phyloP scores from a whole-genome alignment of 805 yeast species.

The Blastobotrys muscicola region DNA sequence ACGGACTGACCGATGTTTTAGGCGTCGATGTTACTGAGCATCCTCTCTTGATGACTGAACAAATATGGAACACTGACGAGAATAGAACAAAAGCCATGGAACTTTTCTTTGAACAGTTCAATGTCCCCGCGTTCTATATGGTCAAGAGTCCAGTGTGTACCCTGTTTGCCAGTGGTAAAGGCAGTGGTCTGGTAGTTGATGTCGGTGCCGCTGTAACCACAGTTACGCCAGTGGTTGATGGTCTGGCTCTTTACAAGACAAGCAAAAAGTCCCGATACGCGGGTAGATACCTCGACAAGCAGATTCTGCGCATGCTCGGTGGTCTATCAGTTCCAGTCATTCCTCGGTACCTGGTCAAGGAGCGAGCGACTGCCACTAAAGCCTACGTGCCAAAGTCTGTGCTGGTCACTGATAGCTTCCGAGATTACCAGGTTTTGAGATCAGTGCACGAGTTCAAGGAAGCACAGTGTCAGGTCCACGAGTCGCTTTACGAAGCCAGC shows the following conservation, averaged over 20 bases:
- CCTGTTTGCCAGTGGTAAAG: conserved; percentile 78
- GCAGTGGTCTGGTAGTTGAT: conserved; percentile 53
- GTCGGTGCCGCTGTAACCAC: conserved; percentile 63
- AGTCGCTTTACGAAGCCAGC: conserved; percentile 28
- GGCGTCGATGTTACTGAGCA: conserved; percentile 50
- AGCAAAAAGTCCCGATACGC: conserved; percentile 58
- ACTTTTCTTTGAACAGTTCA: conserved; percentile 54
- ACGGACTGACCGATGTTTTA: conserved; percentile 44
- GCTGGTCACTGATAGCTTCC: conserved; percentile 35
- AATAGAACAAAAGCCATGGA: conserved; percentile 67
- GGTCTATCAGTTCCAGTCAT: conserved; percentile 27
- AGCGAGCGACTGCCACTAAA: conserved; percentile 28
- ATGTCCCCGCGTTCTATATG: conserved; percentile 71
- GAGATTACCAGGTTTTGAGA: conserved; percentile 33
- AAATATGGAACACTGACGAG: conserved; percentile 66
- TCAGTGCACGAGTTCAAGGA: conserved; percentile 39
- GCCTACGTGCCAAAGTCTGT: too few species aligned
- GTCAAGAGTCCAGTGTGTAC: conserved; percentile 82
- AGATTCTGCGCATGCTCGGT: conserved; percentile 32
- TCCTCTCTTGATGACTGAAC: conserved; percentile 78
- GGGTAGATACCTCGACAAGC: conserved; percentile 56
- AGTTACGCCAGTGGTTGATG: conserved; percentile 34
- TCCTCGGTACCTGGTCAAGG: conserved; percentile 43
- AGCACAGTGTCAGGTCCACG: conserved; percentile 30
- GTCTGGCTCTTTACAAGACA: conserved; percentile 35